A percentile compares a stretch with the other conserved stretches of the same genome.
Conservation (phyloP, 371 early-diverging fungal genomes). For the Mortierella sp. region DNA sequence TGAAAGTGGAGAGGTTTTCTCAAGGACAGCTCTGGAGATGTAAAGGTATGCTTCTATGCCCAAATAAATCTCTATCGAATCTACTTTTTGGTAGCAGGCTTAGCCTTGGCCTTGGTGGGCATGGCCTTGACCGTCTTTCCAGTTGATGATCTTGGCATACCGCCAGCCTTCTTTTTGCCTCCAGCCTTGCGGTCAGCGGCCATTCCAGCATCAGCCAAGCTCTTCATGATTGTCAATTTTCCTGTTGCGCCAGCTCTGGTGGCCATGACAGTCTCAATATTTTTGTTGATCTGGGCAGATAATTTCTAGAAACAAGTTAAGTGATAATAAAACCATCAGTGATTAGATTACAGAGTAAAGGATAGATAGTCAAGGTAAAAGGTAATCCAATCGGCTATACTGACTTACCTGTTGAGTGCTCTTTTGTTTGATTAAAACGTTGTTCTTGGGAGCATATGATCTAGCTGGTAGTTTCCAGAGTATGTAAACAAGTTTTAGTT, state of each 20-base stretch:
- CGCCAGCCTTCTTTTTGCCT: slow-evolving; percentile 54
- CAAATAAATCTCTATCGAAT: background rate
- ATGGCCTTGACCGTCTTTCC: slow-evolving; percentile 42
- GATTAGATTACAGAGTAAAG: background rate
- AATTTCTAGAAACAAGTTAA: slow-evolving; percentile 59
- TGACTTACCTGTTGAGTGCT: slow-evolving; percentile 65
- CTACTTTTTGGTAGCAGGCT: slow-evolving; percentile 48
- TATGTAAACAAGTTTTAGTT: background rate
- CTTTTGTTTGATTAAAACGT: slow-evolving; percentile 67
- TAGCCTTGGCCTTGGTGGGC: slow-evolving; percentile 51
- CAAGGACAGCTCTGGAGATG: background rate
- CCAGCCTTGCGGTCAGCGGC: slow-evolving; percentile 58
- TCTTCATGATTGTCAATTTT: slow-evolving; percentile 78
- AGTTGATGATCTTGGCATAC: slow-evolving; percentile 46
- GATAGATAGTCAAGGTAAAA: background rate
- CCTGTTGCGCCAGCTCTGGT: slow-evolving; percentile 77
- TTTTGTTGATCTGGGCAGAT: slow-evolving; percentile 71
- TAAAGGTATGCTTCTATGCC: background rate
- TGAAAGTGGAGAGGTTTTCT: background rate
- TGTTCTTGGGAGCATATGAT: slow-evolving; percentile 70
- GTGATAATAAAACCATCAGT: background rate
- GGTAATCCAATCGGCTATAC: background rate
- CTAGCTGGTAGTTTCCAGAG: slow-evolving; percentile 59
- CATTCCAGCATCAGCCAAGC: slow-evolving; percentile 63
- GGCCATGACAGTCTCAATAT: slow-evolving; percentile 77